Evolutionary conservation across 2,329 filamentous ascomycete species (phyloP), one percentile per base, ranked within the genome.

Genomic region (Nakataea oryzae): DNA sequence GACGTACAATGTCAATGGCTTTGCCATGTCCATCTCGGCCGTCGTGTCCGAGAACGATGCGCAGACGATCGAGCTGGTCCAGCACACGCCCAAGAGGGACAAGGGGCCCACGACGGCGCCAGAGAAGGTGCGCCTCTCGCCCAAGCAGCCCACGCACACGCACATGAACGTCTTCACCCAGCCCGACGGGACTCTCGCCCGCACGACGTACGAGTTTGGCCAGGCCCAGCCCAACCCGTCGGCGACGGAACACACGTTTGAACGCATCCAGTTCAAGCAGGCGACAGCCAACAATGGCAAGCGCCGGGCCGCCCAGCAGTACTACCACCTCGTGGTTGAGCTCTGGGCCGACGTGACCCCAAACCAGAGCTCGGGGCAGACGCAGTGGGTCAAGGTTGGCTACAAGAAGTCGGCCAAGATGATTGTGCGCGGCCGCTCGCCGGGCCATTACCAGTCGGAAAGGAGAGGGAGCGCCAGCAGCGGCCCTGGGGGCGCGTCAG

Each of bases 201-300:
- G 26, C 69, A 76, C 41, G 66, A 66, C 7, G 71, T 84, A 81
- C 66, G 74, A 79, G 4, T 76, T 79, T 68, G 70, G 73, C 41
- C 32, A 50, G 58, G 24, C 11, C 12, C 57, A 58, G 30, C 74
- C 0, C 74, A 76, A 21, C 77, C 34, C 58, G 30, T 11, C 59
- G 8, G 54, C 80, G 6, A 81, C 76, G 8, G 83, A 86, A 66
- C 80, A 85, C 65, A 85, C 81, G 0, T 97, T 96, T 71, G 92
- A 96, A 71, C 86, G 93, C 13, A 95, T 96, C 60, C 92, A 96
- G 69, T 97, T 96, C 81, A 96, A 96, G 73, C 90, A 91, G 66
- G 92, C 93, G 1, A 96, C 92, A 0, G 91, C 91, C 28, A 97
- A 96, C 76, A 97, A 97, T 67, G 92, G 92, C 58, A 96, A 96